Evolutionary conservation across 495 filamentous ascomycete genomes (phyloP), one percentile per base, ranked within the genome.

Genomic region (Hypoxylon trugodes): DNA sequence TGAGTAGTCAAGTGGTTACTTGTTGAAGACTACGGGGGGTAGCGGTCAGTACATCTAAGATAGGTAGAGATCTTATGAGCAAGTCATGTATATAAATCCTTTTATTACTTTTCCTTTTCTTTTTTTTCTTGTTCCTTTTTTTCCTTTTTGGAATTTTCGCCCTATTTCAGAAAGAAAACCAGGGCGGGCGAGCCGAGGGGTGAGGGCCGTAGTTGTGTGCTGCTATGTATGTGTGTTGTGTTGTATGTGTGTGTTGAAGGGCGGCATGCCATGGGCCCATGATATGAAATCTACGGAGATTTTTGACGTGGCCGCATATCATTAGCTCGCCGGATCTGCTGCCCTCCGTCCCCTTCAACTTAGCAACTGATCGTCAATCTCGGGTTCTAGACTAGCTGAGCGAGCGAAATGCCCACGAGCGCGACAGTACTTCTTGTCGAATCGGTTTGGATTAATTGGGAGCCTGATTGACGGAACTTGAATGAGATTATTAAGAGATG

Each of bases 261-360:
- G 68, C 70, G 61, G 57, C 61, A 55, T 65, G 61, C 59, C 54
- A 68, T 66, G 69, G 61, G 57, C 52, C 60, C 60, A 65, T 68
- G 60, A 68, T 64, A 59, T 59, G 55, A 57, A 62, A 64, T 60
- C 59, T 60, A 68, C 70, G 68, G 70, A 69, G 68, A 73, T 58
- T 70, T 70, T 73, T 69, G 70, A 73, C 70, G 70, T 73, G 70
- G 70, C 70, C 65, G 68, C 68, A 68, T 66, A 37, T 73, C 70
- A 73, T 73, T 73, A 70, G 67, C 47, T 67, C 40, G 64, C 58
- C 49, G 58, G 64, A 62, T 47, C 58, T 67, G 64, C 64, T 67
- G 64, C 64, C 64, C 64, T 67, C 64, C 58, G 58, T 62, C 47
- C 64, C 64, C 52, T 59, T 62, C 46, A 67, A 58, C 40, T 52